phyloP scores from a whole-genome alignment of 1,284 basidiomycete genomes.

The Mrakiaceae sp. region DNA sequence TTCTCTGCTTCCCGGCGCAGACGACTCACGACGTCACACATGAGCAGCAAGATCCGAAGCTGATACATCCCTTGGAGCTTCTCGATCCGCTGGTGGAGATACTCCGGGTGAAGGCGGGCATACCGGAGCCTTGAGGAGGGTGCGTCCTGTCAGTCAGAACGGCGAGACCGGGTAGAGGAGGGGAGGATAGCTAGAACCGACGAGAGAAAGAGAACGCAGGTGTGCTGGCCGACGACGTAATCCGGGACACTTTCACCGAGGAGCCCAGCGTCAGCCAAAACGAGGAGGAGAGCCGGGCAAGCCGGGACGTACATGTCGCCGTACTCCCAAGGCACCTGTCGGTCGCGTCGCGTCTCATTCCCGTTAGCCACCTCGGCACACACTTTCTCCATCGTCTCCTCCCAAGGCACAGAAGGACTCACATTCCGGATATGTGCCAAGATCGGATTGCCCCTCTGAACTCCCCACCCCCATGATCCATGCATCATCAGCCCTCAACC shows the following conservation, averaged over 20 bases:
- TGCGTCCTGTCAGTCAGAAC: background rate
- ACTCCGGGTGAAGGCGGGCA: constrained; percentile 94
- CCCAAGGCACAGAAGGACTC: too few species aligned
- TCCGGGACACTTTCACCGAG: constrained; percentile 47
- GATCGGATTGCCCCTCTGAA: too few species aligned
- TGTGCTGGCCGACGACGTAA: constrained; percentile 91
- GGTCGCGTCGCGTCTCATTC: too few species aligned
- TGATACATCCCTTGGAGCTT: constrained; percentile 71
- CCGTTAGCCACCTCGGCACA: too few species aligned
- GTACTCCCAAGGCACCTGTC: constrained; percentile 72
- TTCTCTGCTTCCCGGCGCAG: too few species aligned
- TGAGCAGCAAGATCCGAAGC: constrained; percentile 73
- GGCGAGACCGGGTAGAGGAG: background rate
- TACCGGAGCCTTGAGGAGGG: constrained; percentile 63
- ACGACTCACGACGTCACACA: constrained; percentile 79
- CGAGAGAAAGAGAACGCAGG: constrained; percentile 87
- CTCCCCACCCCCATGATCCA: too few species aligned
- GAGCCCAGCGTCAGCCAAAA: too few species aligned
- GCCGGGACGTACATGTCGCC: constrained; percentile 54
- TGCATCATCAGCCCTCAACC: too few species aligned
- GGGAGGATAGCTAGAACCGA: constrained; percentile 27
- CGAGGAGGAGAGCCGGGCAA: too few species aligned
- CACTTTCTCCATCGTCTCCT: too few species aligned
- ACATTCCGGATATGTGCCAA: too few species aligned
- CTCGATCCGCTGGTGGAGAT: constrained; percentile 82